A percentile compares a stretch with the other conserved stretches of the same genome.
Evolutionary conservation across 1,139 yeast genomes (phyloP).

Genomic region (Yamadazyma siamensis): DNA sequence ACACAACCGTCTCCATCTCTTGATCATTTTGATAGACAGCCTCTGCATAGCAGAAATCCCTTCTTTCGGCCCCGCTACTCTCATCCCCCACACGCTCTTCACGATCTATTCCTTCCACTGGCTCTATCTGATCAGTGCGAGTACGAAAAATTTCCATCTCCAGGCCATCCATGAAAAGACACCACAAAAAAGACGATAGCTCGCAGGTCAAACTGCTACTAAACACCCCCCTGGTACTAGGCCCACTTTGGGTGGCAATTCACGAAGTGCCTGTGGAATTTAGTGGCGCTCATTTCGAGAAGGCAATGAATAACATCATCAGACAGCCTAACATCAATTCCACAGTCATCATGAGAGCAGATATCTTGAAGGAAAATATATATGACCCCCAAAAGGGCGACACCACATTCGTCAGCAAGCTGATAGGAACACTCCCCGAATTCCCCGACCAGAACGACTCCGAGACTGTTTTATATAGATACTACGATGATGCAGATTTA

Average conservation of each 20-base stretch:
- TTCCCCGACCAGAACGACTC: slow-evolving; percentile 27
- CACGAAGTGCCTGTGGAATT: slow-evolving; percentile 45
- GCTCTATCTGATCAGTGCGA: too few species aligned
- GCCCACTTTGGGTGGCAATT: slow-evolving; percentile 64
- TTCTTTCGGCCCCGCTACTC: too few species aligned
- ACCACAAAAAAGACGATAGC: slow-evolving; percentile 8
- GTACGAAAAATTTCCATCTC: too few species aligned
- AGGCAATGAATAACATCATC: slow-evolving; percentile 78
- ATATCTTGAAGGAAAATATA: slow-evolving; percentile 58
- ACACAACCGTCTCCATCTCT: too few species aligned
- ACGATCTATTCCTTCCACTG: too few species aligned
- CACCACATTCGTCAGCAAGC: slow-evolving; percentile 29
- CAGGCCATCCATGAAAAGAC: slow-evolving; percentile 13
- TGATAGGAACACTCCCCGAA: slow-evolving; percentile 30
- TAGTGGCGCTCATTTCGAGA: slow-evolving; percentile 54
- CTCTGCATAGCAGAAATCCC: too few species aligned
- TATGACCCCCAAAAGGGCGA: slow-evolving; percentile 39
- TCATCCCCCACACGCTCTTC: too few species aligned
- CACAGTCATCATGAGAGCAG: slow-evolving; percentile 86
- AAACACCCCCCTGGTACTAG: slow-evolving; percentile 44
- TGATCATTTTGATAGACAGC: too few species aligned
- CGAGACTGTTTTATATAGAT: slow-evolving; percentile 38
- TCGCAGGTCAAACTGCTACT: slow-evolving; percentile 6
- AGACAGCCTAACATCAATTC: slow-evolving; percentile 90
- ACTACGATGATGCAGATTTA: slow-evolving; percentile 56